Base-by-base conservation (phyloP, 2,329 filamentous ascomycete genomes). In the Venturia carpophila region DNA sequence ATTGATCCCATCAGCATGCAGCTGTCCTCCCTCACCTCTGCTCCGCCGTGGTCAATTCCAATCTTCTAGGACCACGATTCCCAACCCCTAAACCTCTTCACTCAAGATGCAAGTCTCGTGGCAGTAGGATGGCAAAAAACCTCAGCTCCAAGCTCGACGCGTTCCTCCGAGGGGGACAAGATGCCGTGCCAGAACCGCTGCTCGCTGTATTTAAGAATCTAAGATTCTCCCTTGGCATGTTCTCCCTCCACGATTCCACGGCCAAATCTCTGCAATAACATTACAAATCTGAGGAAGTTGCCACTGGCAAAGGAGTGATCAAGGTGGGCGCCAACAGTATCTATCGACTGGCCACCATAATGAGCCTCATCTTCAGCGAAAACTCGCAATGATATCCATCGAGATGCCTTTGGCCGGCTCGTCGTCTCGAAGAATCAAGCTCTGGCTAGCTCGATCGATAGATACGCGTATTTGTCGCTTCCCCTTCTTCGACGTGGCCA, bases 331-430 rank as follows among this genome's bases (percentile, higher is more conserved):
- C 71, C n/a, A 69, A 79, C 65, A 76, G 73, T 45, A 77, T 80
- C 21, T 79, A 78, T 67, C 74, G 76, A 17, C 69, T 79, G 19
- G 78, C 77, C 1, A 79, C n/a, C n/a, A n/a, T n/a, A n/a, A n/a
- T n/a, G n/a, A n/a, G n/a, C n/a, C 30, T 34, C 6, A 34, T 34
- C 30, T 34, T 34, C 30, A 34, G 30, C 30, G 30, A 34, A 34
- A 34, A 34, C 21, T 27, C 47, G 47, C 21, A 49, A 27, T 49
- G 47, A 27, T 49, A 1, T 27, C 2, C 47, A 27, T 27, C 2
- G 47, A 24, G 45, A 13, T 49, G 2, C 5, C 5, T 2, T 5
- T 47, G 19, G 19, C 9, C n/a, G 45, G 24, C n/a, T 47, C 39
- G n/a, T 21, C 45, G 45, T n/a, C 47, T 27, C 11, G 11, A 3